These are phyloP conservation scores for Curvularia sp. DNA, from an alignment of 2,329 filamentous ascomycete genomes.

Conservation along the genomic window DNA sequence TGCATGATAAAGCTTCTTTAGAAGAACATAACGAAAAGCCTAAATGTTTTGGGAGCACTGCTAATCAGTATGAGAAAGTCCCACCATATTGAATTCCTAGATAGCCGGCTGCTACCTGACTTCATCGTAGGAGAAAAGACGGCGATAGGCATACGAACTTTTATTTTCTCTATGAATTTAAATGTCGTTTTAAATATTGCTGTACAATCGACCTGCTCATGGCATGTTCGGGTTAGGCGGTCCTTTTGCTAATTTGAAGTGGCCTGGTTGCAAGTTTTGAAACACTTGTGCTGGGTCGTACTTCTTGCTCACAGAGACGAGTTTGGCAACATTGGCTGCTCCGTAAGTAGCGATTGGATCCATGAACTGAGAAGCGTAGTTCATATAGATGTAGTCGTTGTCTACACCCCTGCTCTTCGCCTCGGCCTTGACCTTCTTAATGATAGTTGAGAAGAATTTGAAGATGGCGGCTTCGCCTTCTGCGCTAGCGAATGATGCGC, in stretches of 20 bases:
- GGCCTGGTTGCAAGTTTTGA: conserved; percentile 43
- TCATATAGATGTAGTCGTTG: conserved; percentile 50
- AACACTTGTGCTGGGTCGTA: conserved; percentile 54
- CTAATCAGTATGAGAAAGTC: too few species aligned
- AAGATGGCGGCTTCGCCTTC: conserved; percentile 32
- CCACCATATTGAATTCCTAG: too few species aligned
- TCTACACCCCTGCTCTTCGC: conserved; percentile 24
- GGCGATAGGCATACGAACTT: too few species aligned
- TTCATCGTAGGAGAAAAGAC: too few species aligned
- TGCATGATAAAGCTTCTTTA: neutral
- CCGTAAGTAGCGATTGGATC: conserved; percentile 50
- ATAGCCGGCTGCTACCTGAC: too few species aligned
- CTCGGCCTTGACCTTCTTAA: conserved; percentile 29
- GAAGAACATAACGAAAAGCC: neutral
- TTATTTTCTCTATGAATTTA: neutral
- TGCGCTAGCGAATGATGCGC: conserved; percentile 23
- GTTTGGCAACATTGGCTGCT: conserved; percentile 39
- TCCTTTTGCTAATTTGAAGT: conserved; percentile 67
- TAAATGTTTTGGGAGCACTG: neutral
- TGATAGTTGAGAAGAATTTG: conserved; percentile 27
- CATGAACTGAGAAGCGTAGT: conserved; percentile 55
- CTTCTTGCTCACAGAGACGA: conserved; percentile 44
- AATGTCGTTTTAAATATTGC: neutral
- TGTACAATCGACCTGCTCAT: neutral
- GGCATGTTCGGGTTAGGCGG: conserved; percentile 12